Evolutionary conservation across 345 rosid genomes (phyloP).

Genomic region (Acer negundo): DNA sequence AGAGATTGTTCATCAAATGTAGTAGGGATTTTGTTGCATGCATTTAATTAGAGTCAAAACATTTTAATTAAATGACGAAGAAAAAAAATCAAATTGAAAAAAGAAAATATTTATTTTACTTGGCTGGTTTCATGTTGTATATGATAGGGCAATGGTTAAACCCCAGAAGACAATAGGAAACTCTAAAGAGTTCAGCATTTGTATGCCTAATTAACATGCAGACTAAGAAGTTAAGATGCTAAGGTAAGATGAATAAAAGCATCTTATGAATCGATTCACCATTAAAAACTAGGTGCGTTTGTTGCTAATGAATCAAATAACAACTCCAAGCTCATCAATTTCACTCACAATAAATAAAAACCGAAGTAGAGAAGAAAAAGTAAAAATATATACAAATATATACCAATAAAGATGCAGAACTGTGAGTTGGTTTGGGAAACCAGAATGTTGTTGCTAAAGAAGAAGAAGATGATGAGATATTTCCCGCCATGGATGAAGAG

Average conservation of each 20-base stretch:
- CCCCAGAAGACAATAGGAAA: no score
- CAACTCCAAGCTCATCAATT: not conserved
- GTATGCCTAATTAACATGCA: no score
- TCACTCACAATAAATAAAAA: not conserved
- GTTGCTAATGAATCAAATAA: not conserved
- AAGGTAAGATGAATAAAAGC: no score
- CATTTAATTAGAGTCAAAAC: no score
- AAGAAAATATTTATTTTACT: not conserved
- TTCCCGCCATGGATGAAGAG: slow-evolving; percentile 35
- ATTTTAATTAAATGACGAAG: no score
- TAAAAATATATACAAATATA: no score
- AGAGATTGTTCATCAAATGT: not conserved
- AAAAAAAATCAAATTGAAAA: not conserved
- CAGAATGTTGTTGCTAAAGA: not conserved
- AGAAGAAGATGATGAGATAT: slow-evolving; percentile 13
- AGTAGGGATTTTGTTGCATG: not conserved
- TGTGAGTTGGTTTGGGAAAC: slow-evolving; percentile 25
- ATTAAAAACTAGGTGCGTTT: not conserved
- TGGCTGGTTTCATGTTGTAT: slow-evolving; percentile 52
- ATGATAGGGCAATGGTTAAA: no score
- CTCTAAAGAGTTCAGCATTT: no score
- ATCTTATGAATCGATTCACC: no score
- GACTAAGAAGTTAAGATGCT: no score
- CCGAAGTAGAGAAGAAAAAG: not conserved
- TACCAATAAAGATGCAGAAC: slow-evolving; percentile 2